Base-by-base conservation (phyloP, 768 basidiomycete genomes). In the Lentinula sp. region DNA sequence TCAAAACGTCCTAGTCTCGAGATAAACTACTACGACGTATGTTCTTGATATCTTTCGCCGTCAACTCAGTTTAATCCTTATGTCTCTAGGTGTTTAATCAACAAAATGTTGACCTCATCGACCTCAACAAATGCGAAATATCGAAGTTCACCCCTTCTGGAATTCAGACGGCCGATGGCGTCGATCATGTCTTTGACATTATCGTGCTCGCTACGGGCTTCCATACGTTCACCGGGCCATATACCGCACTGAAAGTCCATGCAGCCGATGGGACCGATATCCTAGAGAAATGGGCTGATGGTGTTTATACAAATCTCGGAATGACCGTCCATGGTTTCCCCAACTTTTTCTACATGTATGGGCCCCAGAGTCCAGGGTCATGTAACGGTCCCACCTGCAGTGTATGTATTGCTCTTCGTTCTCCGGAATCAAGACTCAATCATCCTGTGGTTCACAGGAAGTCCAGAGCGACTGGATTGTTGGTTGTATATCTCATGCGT, bases 321-420 rank as follows among this genome's bases (percentile, higher is more conserved):
- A 34, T 70, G 65, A 61, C 64, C 11, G 59, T 50, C 4, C 53
- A 65, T 7, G 59, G 63, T 23, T 71, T 62, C 53, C 70, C 69
- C 0, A 71, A 71, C 49, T 67, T 71, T 68, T 71, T 70, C 60
- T 69, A 65, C 57, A 59, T 62, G 16, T 69, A 68, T 56, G 70
- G 69, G 2, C 68, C 69, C 23, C 70, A 71, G 7, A 68, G 28
- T 5, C 69, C 70, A 2, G 69, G 69, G 6, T 69, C 68, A 1
- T 67, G 69, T 39, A 71, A 69, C 49, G 69, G 69, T 2, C 70
- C 70, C 5, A 70, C 66, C 3, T 68, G 65, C 23, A 52, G 60
- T 31, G 70, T 71, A 61, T n/a, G 69, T 63, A 1, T 15, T 28
- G 8, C 34, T n/a, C 18, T 53, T 13, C 18, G 6, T 21, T 32